phyloP scores from a whole-genome alignment of 495 filamentous ascomycete species.

The Jackrogersella multiformis region DNA sequence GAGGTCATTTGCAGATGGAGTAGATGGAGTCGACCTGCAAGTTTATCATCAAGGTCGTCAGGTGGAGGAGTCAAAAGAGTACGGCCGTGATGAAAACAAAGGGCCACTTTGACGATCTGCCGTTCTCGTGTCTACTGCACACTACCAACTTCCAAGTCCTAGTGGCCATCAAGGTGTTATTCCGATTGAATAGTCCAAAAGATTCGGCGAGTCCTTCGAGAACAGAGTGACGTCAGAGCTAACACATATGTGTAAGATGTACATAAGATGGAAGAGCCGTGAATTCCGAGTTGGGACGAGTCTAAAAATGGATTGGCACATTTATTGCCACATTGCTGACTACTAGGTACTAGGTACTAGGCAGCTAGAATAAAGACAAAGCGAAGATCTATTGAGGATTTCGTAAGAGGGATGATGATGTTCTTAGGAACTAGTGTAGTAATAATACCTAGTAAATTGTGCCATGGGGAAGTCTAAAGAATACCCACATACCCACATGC shows the following conservation, averaged over 20 bases:
- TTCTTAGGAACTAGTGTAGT: not conserved
- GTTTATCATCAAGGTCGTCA: constrained; percentile 15
- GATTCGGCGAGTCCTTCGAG: constrained; percentile 8
- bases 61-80: constrained; percentile 17
- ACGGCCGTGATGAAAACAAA: constrained; percentile 8
- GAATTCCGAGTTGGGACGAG: constrained; percentile 12
- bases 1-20: constrained; percentile 33
- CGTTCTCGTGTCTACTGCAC: constrained; percentile 10
- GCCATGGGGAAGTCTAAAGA: constrained; percentile 2
- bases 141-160: constrained; percentile 13
- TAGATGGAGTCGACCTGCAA: constrained; percentile 31
- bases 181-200: constrained; percentile 1
- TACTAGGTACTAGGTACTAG: too few species aligned
- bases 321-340: constrained; percentile 7
- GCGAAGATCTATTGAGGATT: too few species aligned
- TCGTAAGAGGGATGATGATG: too few species aligned
- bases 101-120: constrained; percentile 14
- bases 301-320: constrained; percentile 11
- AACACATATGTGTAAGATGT: constrained; percentile 13
- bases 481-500: not conserved
- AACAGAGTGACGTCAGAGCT: constrained; percentile 33
- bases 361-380: too few species aligned
- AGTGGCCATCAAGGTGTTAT: constrained; percentile 29
- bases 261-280: not conserved
- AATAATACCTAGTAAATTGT: too few species aligned